Percentiles rank a stretch among this genome's conserved stretches.
These are phyloP conservation scores for Neurospora sp. DNA, from an alignment of 495 filamentous ascomycete genomes.

Conservation along the genomic window DNA sequence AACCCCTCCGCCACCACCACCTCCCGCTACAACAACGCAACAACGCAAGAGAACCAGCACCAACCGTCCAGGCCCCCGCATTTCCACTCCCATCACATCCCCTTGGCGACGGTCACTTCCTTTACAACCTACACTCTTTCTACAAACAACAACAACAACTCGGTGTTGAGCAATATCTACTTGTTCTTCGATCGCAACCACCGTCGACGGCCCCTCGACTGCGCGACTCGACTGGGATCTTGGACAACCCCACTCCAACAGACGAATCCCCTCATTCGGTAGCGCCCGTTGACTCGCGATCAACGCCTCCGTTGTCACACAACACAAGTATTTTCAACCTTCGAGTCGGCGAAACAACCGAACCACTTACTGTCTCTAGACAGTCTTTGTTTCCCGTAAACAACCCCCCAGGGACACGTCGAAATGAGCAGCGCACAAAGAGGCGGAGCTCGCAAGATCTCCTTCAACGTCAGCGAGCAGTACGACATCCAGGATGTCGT, in stretches of 20 bases:
- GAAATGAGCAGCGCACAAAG: constrained; percentile 24
- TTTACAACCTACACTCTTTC: neutral
- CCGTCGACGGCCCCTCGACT: neutral
- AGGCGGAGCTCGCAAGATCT: constrained; percentile 82
- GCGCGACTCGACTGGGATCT: neutral
- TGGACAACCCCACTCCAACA: neutral
- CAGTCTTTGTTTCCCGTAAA: constrained; percentile 10
- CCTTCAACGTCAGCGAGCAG: constrained; percentile 98
- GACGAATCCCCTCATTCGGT: neutral
- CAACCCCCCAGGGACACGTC: neutral
- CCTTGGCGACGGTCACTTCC: neutral
- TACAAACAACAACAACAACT: neutral
- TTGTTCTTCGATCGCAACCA: neutral
- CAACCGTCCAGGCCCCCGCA: neutral
- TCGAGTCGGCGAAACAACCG: neutral
- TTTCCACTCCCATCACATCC: neutral
- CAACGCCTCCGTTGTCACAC: neutral
- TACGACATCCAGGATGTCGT: constrained; percentile 99
- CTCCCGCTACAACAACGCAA: neutral
- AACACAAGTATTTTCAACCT: neutral
- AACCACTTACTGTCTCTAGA: neutral
- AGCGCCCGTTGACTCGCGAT: neutral
- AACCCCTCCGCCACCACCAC: neutral
- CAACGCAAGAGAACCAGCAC: neutral
- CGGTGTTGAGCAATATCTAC: neutral